phyloP scores from a whole-genome alignment of 2,329 filamentous ascomycete species.

The Aureobasidium sp. region DNA sequence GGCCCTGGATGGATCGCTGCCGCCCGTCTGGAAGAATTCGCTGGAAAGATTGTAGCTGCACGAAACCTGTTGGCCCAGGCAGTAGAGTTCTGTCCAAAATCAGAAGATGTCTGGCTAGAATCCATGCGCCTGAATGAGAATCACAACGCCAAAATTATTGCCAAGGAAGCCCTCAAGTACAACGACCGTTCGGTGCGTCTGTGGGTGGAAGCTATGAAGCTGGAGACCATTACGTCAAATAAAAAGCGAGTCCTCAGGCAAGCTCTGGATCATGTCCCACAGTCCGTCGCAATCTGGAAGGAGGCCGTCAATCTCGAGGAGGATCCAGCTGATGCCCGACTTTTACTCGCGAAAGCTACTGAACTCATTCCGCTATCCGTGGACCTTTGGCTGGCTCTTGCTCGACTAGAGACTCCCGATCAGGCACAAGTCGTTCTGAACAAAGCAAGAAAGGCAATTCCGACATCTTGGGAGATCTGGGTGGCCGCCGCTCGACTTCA shows the following conservation, averaged over 20 bases:
- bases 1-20: constrained; percentile 94
- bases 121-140: constrained; percentile 89
- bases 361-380: constrained; percentile 91
- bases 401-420: constrained; percentile 78
- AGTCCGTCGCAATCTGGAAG: constrained; percentile 97
- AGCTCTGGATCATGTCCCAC: constrained; percentile 84
- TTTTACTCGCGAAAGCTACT: constrained; percentile 88
- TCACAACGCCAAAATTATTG: constrained; percentile 92
- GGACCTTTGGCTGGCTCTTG: constrained; percentile 90
- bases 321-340: constrained; percentile 74
- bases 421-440: constrained; percentile 95
- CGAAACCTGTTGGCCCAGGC: constrained; percentile 82
- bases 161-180: constrained; percentile 83
- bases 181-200: constrained; percentile 82
- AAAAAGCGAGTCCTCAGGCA: constrained; percentile 91
- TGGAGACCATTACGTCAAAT: constrained; percentile 73
- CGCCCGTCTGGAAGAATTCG: constrained; percentile 83
- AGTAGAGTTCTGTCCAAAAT: constrained; percentile 85
- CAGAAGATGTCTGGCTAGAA: constrained; percentile 92
- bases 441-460: constrained; percentile 85
- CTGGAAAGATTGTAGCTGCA: constrained; percentile 83
- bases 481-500: constrained; percentile 87
- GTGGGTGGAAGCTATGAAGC: constrained; percentile 92
- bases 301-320: constrained; percentile 94
- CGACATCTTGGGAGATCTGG: constrained; percentile 93